phyloP scores from a whole-genome alignment of 106 monocot genomes.

The Dactylorhiza incarnata region DNA sequence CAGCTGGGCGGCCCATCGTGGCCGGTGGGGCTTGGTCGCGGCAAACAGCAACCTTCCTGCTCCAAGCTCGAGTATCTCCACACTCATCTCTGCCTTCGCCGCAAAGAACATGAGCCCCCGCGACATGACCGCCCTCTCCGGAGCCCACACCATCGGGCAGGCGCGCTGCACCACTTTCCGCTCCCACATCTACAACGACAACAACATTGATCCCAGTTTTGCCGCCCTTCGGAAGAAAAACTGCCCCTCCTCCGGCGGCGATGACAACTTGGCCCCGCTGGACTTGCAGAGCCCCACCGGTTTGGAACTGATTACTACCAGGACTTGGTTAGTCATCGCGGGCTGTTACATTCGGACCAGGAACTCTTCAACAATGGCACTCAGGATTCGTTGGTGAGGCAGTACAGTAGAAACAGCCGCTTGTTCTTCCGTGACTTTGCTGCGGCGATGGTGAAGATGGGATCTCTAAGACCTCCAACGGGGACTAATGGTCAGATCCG shows the following conservation, averaged over 20 bases:
- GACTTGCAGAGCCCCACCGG: constrained; percentile 41
- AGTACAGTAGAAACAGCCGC: constrained; percentile 22
- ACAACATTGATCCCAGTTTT: constrained; percentile 61
- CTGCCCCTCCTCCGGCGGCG: constrained; percentile 45
- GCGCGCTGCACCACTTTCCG: constrained; percentile 61
- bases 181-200: constrained; percentile 65
- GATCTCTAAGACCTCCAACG: neutral
- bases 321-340: constrained; percentile 35
- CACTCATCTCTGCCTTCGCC: neutral
- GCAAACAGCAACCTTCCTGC: too few species aligned
- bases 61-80: neutral
- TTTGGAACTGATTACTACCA: constrained; percentile 60
- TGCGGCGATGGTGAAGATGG: constrained; percentile 4
- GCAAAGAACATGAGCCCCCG: neutral
- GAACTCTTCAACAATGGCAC: constrained; percentile 49
- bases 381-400: constrained; percentile 24
- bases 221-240: constrained; percentile 21
- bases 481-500: neutral
- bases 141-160: constrained; percentile 67
- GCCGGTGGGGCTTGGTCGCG: constrained; percentile 25
- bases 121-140: constrained; percentile 13
- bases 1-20: too few species aligned
- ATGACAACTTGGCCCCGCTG: constrained; percentile 49
- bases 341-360: constrained; percentile 63
- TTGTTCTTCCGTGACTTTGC: constrained; percentile 48